These are phyloP conservation scores for Fusarium subtropicale DNA, from an alignment of 2,329 filamentous ascomycete species.

Conservation along the genomic window DNA sequence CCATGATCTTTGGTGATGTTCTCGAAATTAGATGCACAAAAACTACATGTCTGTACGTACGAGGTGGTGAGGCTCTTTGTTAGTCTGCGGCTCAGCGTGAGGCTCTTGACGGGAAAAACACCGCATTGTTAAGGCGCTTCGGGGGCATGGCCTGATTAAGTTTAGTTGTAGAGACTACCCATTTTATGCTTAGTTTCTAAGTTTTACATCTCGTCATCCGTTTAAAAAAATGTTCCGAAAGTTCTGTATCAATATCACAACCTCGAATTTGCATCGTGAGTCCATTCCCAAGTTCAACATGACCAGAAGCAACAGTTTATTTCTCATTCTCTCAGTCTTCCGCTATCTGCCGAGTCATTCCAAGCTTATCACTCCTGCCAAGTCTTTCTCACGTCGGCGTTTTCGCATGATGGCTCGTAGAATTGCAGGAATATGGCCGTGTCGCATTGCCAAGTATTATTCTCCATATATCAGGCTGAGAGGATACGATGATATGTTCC, in stretches of 20 bases:
- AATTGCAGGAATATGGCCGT: neutral
- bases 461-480: neutral
- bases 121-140: neutral
- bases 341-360: neutral
- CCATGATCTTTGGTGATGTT: neutral
- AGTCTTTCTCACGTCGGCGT: neutral
- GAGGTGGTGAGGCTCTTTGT: neutral
- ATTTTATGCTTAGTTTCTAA: constrained; percentile 1
- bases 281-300: neutral
- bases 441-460: neutral
- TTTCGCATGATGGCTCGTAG: neutral
- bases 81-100: constrained; percentile 3
- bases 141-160: constrained; percentile 1
- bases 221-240: neutral
- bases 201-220: neutral
- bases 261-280: neutral
- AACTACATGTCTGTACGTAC: neutral
- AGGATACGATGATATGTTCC: neutral
- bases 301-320: neutral
- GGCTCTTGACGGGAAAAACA: constrained; percentile 2
- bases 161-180: neutral
- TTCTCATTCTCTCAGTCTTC: neutral
- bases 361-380: neutral
- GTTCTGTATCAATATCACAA: neutral
- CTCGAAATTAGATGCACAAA: neutral